Evolutionary conservation across 169 alveolate genomes (phyloP), one percentile per base, ranked within the genome.

Genomic region (Plasmodium billcollinsi): DNA sequence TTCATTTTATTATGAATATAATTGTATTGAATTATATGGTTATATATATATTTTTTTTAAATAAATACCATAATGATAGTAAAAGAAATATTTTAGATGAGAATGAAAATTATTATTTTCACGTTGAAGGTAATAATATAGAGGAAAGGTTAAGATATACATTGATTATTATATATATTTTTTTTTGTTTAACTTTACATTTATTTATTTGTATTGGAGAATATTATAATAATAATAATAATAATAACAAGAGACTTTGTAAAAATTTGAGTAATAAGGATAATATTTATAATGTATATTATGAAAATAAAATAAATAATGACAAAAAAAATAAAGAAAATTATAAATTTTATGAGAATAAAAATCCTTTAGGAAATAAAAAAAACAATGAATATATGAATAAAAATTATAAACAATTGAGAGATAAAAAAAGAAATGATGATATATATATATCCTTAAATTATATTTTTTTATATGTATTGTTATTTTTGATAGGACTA

Each of bases 11-110:
- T 33, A 63, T 65, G 39, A 76, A 56, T 58, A 63, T 56, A 24
- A 1, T 76, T n/a, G 33, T 76, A 7, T 76, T 76, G 24, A 76
- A 76, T 65, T 63, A 63, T 24, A 66, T 76, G 2, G 45, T 76
- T n/a, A 49, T 67, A 14, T 50, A 58, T 43, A 33, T 33, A 33
- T 33, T 2, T 33, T 33, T 33, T 33, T 33, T 33, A 33, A 33
- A 33, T 33, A 33, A 33, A 33, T 33, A 33, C 9, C 4, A 33
- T 33, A 33, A 33, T 33, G 45, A 33, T 33, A 33, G 45, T 33
- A 33, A 33, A 33, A 33, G 8, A 33, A 5, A 33, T 33, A 33
- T 33, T 0, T 33, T 33, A 33, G 45, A 33, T 33, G 45, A 33
- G 8, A 9, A 33, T 33, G 9, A 33, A 7, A 33, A 33, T 33